These are phyloP conservation scores for Xenosphaeropsis pyriputrescens DNA, from an alignment of 2,329 filamentous ascomycete genomes.

Conservation along the genomic window DNA sequence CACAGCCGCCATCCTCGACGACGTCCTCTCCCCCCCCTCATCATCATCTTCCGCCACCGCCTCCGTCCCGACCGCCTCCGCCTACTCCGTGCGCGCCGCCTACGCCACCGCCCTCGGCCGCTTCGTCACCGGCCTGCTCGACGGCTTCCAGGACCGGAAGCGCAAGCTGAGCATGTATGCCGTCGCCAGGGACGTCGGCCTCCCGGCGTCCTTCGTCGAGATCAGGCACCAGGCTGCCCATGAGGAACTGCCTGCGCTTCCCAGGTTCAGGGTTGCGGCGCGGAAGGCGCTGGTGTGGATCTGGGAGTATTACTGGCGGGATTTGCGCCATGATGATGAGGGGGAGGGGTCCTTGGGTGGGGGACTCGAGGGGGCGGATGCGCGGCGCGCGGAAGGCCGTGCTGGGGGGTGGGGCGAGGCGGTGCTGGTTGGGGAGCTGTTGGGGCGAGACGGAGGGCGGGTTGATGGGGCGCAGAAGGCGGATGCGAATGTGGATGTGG, in stretches of 20 bases:
- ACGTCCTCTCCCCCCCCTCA: too few relatives aligned
- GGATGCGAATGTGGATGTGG: neutral
- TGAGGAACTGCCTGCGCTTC: constrained; percentile 67
- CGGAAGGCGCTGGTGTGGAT: constrained; percentile 67
- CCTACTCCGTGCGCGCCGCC: constrained; percentile 48
- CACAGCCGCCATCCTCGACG: constrained; percentile 52
- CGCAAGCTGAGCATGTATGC: constrained; percentile 61
- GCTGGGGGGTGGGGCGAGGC: constrained; percentile 1
- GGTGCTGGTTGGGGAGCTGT: too few relatives aligned
- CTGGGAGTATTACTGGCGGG: constrained; percentile 75
- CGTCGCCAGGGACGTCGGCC: constrained; percentile 49
- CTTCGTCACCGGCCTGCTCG: constrained; percentile 69
- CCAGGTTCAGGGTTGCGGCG: constrained; percentile 55
- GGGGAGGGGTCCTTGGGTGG: constrained; percentile 1
- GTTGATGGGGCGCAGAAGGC: neutral
- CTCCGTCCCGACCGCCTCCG: constrained; percentile 13
- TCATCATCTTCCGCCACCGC: too few relatives aligned
- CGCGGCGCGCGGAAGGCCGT: neutral
- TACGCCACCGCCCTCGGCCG: constrained; percentile 66
- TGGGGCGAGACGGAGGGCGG: constrained; percentile 11
- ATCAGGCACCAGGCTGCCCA: constrained; percentile 83
- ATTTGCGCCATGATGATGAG: constrained; percentile 18
- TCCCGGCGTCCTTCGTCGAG: constrained; percentile 74
- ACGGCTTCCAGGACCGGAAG: constrained; percentile 54
- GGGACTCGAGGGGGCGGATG: neutral